A percentile compares a stretch with the other conserved stretches of the same genome.
Evolutionary conservation across 148 eudicot genomes (phyloP).

Genomic region (Fagopyrum esculentum): DNA sequence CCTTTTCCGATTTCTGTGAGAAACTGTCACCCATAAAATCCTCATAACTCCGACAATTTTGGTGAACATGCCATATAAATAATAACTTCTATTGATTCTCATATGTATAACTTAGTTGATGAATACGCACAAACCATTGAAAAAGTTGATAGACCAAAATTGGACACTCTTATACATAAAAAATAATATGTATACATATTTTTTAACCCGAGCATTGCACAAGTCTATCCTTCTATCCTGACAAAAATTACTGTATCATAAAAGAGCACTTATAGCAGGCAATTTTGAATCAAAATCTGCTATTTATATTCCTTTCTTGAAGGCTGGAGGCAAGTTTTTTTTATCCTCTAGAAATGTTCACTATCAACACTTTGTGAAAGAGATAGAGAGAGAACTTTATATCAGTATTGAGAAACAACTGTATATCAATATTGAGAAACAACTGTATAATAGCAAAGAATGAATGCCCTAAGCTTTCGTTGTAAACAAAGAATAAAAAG

Average conservation of each 20-base stretch:
- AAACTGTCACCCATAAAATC: too few relatives aligned
- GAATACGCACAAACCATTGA: too few relatives aligned
- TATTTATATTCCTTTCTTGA: background rate
- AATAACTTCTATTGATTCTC: too few relatives aligned
- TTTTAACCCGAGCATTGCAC: too few relatives aligned
- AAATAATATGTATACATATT: too few relatives aligned
- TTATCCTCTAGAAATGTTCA: background rate
- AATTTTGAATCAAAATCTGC: background rate
- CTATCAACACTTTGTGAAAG: background rate
- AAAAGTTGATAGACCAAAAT: too few relatives aligned
- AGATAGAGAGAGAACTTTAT: background rate
- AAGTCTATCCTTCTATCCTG: too few relatives aligned
- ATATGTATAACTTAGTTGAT: too few relatives aligned
- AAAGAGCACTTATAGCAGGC: background rate
- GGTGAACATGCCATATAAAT: too few relatives aligned
- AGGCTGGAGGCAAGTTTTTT: background rate
- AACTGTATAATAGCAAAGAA: background rate
- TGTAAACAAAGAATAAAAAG: slow-evolving; percentile 7
- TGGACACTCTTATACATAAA: too few relatives aligned
- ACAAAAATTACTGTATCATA: background rate
- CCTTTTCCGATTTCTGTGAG: too few relatives aligned
- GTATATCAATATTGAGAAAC: background rate
- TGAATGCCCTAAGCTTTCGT: background rate
- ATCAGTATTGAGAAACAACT: background rate
- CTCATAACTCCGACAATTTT: too few relatives aligned